Percentiles rank a stretch among this genome's conserved stretches.
Evolutionary conservation across 805 yeast species (phyloP).

Genomic region (Hanseniaspora vineae): DNA sequence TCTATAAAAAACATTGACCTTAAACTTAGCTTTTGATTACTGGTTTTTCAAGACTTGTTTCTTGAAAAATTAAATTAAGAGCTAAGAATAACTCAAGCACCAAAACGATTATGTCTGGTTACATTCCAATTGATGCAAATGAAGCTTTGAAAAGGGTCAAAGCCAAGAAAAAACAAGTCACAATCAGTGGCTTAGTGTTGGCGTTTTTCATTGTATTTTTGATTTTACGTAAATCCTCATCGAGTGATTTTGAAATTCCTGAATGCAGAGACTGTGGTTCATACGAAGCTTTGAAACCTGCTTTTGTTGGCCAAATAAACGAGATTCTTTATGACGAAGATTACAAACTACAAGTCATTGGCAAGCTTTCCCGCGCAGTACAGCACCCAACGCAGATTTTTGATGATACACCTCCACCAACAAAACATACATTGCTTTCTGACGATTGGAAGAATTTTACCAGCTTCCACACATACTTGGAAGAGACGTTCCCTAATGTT

Average conservation of each 20-base stretch:
- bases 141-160: conserved; percentile 5
- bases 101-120: conserved; percentile 2
- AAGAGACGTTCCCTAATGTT: conserved; percentile 40
- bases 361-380: conserved; percentile 39
- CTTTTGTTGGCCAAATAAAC: conserved; percentile 2
- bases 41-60: too few relatives aligned
- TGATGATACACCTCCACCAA: conserved; percentile 36
- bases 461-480: conserved; percentile 40
- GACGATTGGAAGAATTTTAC: conserved; percentile 23
- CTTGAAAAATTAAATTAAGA: too few relatives aligned
- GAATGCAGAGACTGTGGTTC: conserved; percentile 4
- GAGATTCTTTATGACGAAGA: conserved; percentile 4
- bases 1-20: too few relatives aligned
- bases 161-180: conserved; percentile 3
- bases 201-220: conserved; percentile 1
- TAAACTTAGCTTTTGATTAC: too few relatives aligned
- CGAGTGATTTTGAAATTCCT: conserved; percentile 1
- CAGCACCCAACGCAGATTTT: conserved; percentile 45
- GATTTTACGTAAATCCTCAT: background rate
- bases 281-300: conserved; percentile 3
- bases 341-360: conserved; percentile 3
- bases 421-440: conserved; percentile 37
- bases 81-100: background rate
- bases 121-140: conserved; percentile 4
- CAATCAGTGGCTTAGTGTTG: conserved; percentile 1